Base-by-base conservation (phyloP, 1,284 basidiomycete species). In the Boletus semigastroideus region DNA sequence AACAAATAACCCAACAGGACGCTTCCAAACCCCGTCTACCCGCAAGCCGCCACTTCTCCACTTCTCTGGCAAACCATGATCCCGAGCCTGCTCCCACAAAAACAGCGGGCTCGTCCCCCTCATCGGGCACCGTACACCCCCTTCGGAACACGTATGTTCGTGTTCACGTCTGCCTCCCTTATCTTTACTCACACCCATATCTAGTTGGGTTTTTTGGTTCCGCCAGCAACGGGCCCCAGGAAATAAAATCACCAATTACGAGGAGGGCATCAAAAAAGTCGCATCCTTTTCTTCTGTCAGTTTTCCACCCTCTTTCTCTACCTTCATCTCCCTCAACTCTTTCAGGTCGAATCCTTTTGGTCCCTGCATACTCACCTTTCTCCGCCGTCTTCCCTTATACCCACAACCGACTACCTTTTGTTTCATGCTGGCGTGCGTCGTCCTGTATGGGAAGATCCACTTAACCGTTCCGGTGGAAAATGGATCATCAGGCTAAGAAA, bases 401-500 rank as follows among this genome's bases (percentile, higher is more conserved):
- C 90, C 17, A 92, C 90, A 5, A 91, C 90, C 7, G 90, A 92
- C 69, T 90, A 90, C 58, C 82, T 94, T 44, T 78, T 94, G 55
- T 94, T 94, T 73, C 91, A 92, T 64, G 76, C 83, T 4, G 87
- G 86, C 43, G 76, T 94, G 48, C 84, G 83, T 30, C 79, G 91
- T 51, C 92, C 92, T 1, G 87, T 94, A 9, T 94, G 92, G 92
- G 92, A 94, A 68, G 92, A 94, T 69, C 90, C 90, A 2, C 75
- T 92, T 50, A 94, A 94, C 69, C 73, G 87, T 46, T 69, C 80
- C n/a, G 92, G 92, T 27, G 92, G 92, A n/a, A 94, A 94, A 72
- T 94, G 92, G 91, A 91, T 91, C 56, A 83, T 94, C 55, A 87
- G 92, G 55, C 78, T 94, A 45, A 83, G 83, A 65, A 92, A 92